These are phyloP conservation scores for Leptomonas pyrrhocoris DNA, from an alignment of 208 protist species.

Conservation along the genomic window DNA sequence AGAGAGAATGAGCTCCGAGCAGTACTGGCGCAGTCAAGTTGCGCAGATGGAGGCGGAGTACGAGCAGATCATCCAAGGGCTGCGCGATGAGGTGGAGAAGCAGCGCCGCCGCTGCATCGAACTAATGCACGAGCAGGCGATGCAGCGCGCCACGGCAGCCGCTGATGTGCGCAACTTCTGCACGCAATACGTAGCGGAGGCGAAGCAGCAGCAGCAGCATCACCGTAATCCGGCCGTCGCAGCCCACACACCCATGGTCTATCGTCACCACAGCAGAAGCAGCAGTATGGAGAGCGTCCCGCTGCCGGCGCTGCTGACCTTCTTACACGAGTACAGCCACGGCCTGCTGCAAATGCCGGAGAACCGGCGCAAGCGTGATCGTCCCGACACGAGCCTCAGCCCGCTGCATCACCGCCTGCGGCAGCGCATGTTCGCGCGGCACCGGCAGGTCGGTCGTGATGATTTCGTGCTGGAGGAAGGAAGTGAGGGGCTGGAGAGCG, in stretches of 20 bases:
- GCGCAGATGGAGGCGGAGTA: constrained; percentile 57
- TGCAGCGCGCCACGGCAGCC: constrained; percentile 70
- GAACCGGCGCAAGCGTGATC: constrained; percentile 66
- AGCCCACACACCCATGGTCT: not conserved
- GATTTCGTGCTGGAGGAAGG: constrained; percentile 47
- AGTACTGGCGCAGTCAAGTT: constrained; percentile 64
- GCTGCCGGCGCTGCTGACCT: constrained; percentile 47
- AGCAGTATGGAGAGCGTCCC: constrained; percentile 45
- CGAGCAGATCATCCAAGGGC: constrained; percentile 51
- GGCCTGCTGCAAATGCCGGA: constrained; percentile 65
- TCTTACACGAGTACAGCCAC: constrained; percentile 82
- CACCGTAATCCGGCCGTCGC: not conserved
- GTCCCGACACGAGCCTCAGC: constrained; percentile 20
- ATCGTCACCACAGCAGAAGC: not conserved
- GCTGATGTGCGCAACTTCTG: constrained; percentile 72
- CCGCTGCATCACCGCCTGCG: constrained; percentile 53
- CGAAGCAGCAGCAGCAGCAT: constrained; percentile 25
- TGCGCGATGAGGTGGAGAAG: constrained; percentile 71
- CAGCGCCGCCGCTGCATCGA: constrained; percentile 69
- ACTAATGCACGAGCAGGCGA: constrained; percentile 64
- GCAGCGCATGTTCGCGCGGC: constrained; percentile 69
- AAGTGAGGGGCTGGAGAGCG: constrained; percentile 10
- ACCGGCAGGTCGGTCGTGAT: constrained; percentile 39
- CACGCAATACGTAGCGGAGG: constrained; percentile 48
- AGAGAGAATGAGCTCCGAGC: constrained; percentile 46